Evolutionary conservation across 371 early-diverging fungal genomes (phyloP).

Genomic region (Zopfochytrium polystomum): DNA sequence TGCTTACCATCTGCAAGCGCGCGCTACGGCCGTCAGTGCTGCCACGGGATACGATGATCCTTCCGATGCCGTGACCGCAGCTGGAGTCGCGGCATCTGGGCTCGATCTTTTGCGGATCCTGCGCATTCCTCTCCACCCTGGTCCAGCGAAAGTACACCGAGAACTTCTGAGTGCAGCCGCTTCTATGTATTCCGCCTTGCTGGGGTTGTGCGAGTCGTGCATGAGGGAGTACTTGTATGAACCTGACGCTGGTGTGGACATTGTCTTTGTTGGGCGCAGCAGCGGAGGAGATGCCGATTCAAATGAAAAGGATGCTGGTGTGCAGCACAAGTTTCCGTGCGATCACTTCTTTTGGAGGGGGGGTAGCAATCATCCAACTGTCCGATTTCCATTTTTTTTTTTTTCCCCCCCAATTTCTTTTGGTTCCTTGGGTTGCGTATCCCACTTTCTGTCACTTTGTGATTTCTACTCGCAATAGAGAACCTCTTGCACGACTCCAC

Average conservation of each 20-base stretch:
- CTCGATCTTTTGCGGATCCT: constrained; percentile 17
- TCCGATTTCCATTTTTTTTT: too few species aligned
- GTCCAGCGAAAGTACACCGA: constrained; percentile 17
- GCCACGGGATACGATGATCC: neutral
- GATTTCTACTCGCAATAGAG: too few species aligned
- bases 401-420: too few species aligned
- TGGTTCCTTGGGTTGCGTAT: too few species aligned
- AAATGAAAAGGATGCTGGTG: neutral
- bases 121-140: constrained; percentile 13
- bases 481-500: too few species aligned
- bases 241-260: constrained; percentile 9
- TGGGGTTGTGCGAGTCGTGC: constrained; percentile 23
- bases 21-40: neutral
- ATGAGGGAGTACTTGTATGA: constrained; percentile 7
- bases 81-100: neutral
- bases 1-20: constrained; percentile 22
- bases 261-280: constrained; percentile 14
- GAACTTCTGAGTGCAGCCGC: constrained; percentile 22
- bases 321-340: constrained; percentile 1
- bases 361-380: too few species aligned
- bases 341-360: neutral
- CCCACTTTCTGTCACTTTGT: too few species aligned
- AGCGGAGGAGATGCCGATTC: neutral
- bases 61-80: constrained; percentile 1
- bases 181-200: constrained; percentile 8